Base-by-base conservation (phyloP, 2,329 filamentous ascomycete species). In the Trichoderma citrinoviride region DNA sequence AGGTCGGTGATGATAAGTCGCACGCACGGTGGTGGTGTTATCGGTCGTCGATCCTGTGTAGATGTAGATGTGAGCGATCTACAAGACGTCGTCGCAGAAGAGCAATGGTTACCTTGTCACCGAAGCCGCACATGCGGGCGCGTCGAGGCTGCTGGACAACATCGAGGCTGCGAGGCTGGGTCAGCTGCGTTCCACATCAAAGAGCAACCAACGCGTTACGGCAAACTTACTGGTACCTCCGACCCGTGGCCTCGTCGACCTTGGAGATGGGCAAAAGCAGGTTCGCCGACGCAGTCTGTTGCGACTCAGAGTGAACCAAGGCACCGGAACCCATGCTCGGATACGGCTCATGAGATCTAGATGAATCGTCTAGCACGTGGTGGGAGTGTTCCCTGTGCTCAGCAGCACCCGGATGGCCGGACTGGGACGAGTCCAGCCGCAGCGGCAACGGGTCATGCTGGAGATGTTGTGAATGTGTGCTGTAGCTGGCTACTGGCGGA, bases 81-180 rank as follows among this genome's bases (percentile, higher is more conserved):
- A 40, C 15, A 25, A n/a, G 25, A 47, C 19, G n/a, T 49, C 21
- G 10, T n/a, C 53, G 47, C 17, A 12, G 49, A 27, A 19, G 29
- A n/a, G 53, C 33, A 55, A 21, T 65, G 64, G 71, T 64, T 79
- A 95, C 92, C 85, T 98, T 99, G 81, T 99, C 95, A 68, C 95
- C 95, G 79, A 98, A 99, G 7, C 95, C 95, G 80, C 95, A 99
- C 95, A 98, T 98, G 67, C 95, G 91, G 69, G 95, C 95, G 72
- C 95, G 88, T 72, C 92, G 85, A 57, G 95, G 95, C 77, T 98
- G 93, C 80, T 99, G 95, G 70, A 91, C 88, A 66, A 97, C 92
- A 69, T 89, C 82, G 57, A 97, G 84, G 67, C 88, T 90, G 69
- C 63, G 37, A 41, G 41, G 17, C 14, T 46, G 49, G 40, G 58